Base-by-base conservation (phyloP, 2,329 filamentous ascomycete genomes). In the Claviceps spartinae region DNA sequence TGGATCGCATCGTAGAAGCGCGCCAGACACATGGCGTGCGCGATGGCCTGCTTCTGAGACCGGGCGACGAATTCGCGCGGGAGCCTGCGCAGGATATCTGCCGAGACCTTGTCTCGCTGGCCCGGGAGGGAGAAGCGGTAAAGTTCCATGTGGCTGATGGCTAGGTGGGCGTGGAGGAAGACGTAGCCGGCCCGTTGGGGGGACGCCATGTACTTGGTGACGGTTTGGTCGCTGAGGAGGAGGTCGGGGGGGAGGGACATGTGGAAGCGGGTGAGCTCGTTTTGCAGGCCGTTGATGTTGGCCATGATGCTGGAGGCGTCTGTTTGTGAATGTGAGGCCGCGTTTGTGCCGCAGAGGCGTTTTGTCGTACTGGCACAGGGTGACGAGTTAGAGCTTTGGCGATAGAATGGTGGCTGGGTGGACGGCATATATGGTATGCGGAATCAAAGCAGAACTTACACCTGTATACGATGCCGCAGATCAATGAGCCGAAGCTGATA, bases 121-220 rank as follows among this genome's bases (percentile, higher is more conserved):
- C 65, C 65, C 0, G 68, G 68, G 6, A 71, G 57, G 14, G 65
- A 63, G 52, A 69, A 68, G 11, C 68, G 62, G 52, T 71, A 71
- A 6, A 71, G 56, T 36, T 71, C 67, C 13, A 70, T 62, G 50
- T 71, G 66, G 40, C 65, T 60, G 6, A 63, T 61, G 26, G 64
- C 65, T 18, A 70, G 59, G 48, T 64, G 62, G 1, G 63, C 65
- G 55, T 70, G 67, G 26, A 71, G 60, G 55, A 66, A 67, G 36
- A 69, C 61, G 46, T 67, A 71, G 24, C 64, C 65, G 5, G 61
- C 57, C 22, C 64, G 59, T 43, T 69, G 60, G 3, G 61, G 52
- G 1, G 61, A 61, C 3, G 56, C 56, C 26, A 68, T 61, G 50
- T 65, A 67, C 44, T 57, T 59, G 22, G 57, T 53, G 18, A 68